Base-by-base conservation (phyloP, 768 basidiomycete genomes). In the Tephrocybe sp. region DNA sequence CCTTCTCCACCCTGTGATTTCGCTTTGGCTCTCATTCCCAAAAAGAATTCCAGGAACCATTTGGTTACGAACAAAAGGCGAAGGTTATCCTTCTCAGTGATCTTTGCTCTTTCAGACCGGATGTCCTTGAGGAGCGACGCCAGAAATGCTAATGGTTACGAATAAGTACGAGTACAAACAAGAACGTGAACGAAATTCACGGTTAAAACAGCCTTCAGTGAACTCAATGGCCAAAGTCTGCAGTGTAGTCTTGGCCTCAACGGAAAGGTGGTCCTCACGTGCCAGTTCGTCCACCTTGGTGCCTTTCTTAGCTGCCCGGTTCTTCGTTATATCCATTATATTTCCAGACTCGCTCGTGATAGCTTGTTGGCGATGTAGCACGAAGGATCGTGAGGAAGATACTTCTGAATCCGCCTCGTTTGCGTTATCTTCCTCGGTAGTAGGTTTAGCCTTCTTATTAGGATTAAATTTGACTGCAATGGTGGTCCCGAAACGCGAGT, bases 401-500 rank as follows among this genome's bases (percentile, higher is more conserved):
- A 58, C 55, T 40, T 61, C 64, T 23, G 60, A 49, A 23, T 61
- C 65, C n/a, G 58, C 58, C 34, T 62, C 58, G 48, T 61, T 61
- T 37, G 50, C 59, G 21, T 51, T 62, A 24, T 36, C 59, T 11
- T 49, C 47, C 26, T 59, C 26, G 32, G 30, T 46, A 39, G 38
- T 41, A 15, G 53, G 48, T 3, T 50, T 58, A 38, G 53, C 61
- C 47, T 70, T 74, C 66, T 80, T 83, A 56, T 77, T 79, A 12
- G 84, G 66, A 52, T 85, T 88, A 37, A 89, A 73, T 55, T 77
- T 81, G 47, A 99, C 86, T 18, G 88, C 73, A 57, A 98, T 86
- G 8, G 95, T 98, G 2, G 97, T 98, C 1, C 97, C 97, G 68
- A 99, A 99, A 42, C 95, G 85, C 21, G 93, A 93, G 70, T 99